Conservation (phyloP, 2,329 filamentous ascomycete genomes). For the Arachnopeziza araneosa region DNA sequence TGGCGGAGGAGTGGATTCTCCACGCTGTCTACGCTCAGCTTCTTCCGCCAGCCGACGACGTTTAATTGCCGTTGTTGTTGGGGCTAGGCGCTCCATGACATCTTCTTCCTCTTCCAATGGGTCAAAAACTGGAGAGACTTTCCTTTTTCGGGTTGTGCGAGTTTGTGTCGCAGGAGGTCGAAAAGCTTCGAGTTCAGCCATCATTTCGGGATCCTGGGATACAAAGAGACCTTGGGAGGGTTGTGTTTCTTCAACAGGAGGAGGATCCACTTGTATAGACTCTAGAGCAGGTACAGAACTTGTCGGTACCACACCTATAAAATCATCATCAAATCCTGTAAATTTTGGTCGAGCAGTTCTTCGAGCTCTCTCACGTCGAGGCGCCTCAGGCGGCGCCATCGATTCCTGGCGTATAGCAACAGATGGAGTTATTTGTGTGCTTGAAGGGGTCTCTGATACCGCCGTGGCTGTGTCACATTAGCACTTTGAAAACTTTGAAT, state of each 20-base stretch:
- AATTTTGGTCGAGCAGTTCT: slow-evolving; percentile 53
- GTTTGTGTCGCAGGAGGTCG: slow-evolving; percentile 11
- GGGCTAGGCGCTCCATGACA: slow-evolving; percentile 66
- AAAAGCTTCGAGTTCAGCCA: slow-evolving; percentile 11
- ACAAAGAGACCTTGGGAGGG: slow-evolving; percentile 47
- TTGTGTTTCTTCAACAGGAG: slow-evolving; percentile 12
- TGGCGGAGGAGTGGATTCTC: slow-evolving; percentile 23
- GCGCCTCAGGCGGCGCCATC: slow-evolving; percentile 12
- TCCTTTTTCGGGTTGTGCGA: slow-evolving; percentile 36
- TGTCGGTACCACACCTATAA: slow-evolving; percentile 20
- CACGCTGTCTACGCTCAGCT: slow-evolving; percentile 39
- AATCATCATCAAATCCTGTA: slow-evolving; percentile 62
- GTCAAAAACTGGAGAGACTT: slow-evolving; percentile 34
- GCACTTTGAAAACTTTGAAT: neutral
- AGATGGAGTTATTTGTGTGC: neutral
- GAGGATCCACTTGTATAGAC: slow-evolving; percentile 25
- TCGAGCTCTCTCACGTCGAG: slow-evolving; percentile 32
- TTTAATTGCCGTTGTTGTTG: slow-evolving; percentile 73
- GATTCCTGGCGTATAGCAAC: neutral
- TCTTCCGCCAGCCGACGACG: slow-evolving; percentile 63
- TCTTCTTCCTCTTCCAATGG: slow-evolving; percentile 35
- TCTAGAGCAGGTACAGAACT: slow-evolving; percentile 30
- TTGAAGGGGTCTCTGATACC: neutral
- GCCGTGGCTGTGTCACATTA: neutral
- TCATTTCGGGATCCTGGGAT: slow-evolving; percentile 40